Evolutionary conservation across 192 early-diverging fungal species (phyloP), one percentile per base, ranked within the genome.

Genomic region (Coemansia sp.): DNA sequence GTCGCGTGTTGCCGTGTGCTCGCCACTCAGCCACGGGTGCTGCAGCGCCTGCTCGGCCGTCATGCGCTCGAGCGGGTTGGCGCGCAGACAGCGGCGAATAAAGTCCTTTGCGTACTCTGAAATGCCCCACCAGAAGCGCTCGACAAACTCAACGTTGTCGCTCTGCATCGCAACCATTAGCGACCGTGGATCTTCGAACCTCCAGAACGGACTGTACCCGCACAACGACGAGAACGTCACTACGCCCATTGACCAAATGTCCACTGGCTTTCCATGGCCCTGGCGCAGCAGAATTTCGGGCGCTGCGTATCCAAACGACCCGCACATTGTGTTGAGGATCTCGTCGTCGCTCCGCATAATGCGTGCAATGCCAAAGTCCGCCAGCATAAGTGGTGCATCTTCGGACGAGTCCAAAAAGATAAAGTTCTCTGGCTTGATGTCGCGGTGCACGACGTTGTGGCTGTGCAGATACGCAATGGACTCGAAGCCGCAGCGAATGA

Each of bases 161-260:
- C 78, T 75, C 21, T 82, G 85, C 65, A 91, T 88, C 54, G 85
- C 87, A 5, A 67, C 64, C 24, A 88, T 68, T 24, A 90, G 62
- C 8, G 69, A 60, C 45, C 86, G 82, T 59, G 87, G 87, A 54
- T 87, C 83, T 22, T 87, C 81, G 62, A 81, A 88, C 24, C 63
- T 27, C 65, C 83, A 79, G 75, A 88, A 92, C 23, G 92, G 92
- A 22, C 85, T 83, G 78, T 93, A 93, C 29, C 92, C 92, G 67
- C 91, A 93, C 7, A 93, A 78, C 83, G 94, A 74, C 29, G 92
- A 91, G 69, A 92, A 96, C 32, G 94, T 90, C 58, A 98, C 91
- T 14, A 96, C 87, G 60, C 95, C 95, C 59, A 96, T 88, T 6
- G 91, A 91, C 94, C 94, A 98, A 67, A 98, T 83, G 73, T 98